Evolutionary conservation across 805 yeast species (phyloP).

Genomic region (Candida adriatica): DNA sequence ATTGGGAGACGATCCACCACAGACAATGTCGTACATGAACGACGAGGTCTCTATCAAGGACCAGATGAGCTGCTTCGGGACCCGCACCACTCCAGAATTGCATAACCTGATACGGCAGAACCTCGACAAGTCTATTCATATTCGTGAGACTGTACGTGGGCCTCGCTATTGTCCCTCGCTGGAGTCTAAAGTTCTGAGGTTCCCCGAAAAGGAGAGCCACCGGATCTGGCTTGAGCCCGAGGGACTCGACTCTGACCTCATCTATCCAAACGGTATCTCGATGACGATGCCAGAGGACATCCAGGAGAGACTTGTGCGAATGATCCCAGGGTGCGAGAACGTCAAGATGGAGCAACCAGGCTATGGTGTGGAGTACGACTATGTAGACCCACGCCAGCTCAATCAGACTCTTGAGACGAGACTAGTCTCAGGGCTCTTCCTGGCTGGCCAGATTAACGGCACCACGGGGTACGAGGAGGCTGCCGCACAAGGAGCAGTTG

Average conservation of each 20-base stretch:
- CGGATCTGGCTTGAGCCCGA: conserved; percentile 96
- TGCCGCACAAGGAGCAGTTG: conserved; percentile 91
- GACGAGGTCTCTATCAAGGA: conserved; percentile 53
- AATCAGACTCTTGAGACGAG: conserved; percentile 76
- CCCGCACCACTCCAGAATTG: conserved; percentile 68
- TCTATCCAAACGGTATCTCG: conserved; percentile 95
- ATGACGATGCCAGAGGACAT: conserved; percentile 95
- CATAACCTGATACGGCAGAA: conserved; percentile 66
- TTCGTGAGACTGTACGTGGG: conserved; percentile 88
- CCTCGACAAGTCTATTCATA: conserved; percentile 80
- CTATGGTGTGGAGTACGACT: conserved; percentile 98
- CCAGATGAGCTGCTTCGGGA: conserved; percentile 68
- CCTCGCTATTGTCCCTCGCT: conserved; percentile 97
- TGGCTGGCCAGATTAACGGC: conserved; percentile 98
- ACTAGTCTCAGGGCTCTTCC: conserved; percentile 62
- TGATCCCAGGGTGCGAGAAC: conserved; percentile 85
- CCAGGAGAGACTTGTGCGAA: conserved; percentile 62
- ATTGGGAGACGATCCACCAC: conserved; percentile 76
- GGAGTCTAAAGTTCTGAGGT: conserved; percentile 80
- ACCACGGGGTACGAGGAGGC: conserved; percentile 99
- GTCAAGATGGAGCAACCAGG: conserved; percentile 92
- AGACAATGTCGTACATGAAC: conserved; percentile 85
- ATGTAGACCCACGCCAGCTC: conserved; percentile 88
- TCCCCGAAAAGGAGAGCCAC: conserved; percentile 70
- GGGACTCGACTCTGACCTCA: conserved; percentile 78